Evolutionary conservation across 306 rosid genomes (phyloP).

Genomic region (Quercus wislizeni): DNA sequence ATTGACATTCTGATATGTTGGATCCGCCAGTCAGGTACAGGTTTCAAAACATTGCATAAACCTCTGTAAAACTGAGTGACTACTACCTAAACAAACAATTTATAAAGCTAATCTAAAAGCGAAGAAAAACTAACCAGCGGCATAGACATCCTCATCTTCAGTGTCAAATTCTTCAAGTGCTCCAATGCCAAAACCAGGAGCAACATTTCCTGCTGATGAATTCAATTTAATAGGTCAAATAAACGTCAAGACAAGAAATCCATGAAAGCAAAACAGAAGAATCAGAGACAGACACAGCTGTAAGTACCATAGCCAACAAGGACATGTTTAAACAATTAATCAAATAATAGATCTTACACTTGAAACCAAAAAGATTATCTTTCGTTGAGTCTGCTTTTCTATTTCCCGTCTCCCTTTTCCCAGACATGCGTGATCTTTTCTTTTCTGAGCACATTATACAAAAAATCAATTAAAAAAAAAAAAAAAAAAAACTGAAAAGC

Average conservation of each 20-base stretch:
- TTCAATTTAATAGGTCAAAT: conserved; percentile 33
- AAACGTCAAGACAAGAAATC: conserved; percentile 24
- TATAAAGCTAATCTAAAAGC: conserved; percentile 15
- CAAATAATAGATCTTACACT: conserved; percentile 61
- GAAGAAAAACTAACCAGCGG: conserved; percentile 54
- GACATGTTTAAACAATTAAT: conserved; percentile 12
- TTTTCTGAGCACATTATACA: conserved; percentile 44
- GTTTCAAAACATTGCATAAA: conserved; percentile 18
- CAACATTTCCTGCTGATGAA: conserved; percentile 83
- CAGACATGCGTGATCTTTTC: conserved; percentile 62
- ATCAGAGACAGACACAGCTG: background rate
- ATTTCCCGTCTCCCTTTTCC: conserved; percentile 42
- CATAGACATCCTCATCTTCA: conserved; percentile 96
- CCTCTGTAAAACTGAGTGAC: conserved; percentile 1
- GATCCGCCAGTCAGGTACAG: background rate
- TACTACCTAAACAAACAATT: background rate
- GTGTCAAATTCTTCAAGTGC: conserved; percentile 93
- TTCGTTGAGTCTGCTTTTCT: conserved; percentile 42
- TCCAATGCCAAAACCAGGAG: conserved; percentile 99
- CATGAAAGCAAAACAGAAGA: conserved; percentile 18
- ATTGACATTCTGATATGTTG: background rate
- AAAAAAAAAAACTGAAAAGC: background rate
- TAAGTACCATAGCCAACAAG: conserved; percentile 6
- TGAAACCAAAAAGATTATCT: conserved; percentile 70
- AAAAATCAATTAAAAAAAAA: background rate